Evolutionary conservation across 2,329 filamentous ascomycete genomes (phyloP).

Genomic region (Sporothrix brasiliensis): DNA sequence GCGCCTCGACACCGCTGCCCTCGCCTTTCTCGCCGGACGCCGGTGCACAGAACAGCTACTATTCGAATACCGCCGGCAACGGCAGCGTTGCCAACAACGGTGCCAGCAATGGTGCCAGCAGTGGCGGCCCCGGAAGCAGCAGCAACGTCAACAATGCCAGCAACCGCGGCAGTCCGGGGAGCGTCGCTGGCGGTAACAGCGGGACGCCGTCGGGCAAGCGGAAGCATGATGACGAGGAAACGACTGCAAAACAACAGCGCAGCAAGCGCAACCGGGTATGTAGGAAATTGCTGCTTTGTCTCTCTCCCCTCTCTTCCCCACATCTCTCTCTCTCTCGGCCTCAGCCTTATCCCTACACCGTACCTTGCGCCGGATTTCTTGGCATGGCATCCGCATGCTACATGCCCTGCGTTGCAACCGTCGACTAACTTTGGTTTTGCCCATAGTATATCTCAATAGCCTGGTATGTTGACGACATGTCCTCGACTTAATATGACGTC

Average conservation of each 20-base stretch:
- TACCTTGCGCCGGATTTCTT: background rate
- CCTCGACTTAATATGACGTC: background rate
- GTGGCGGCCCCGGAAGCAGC: conserved; percentile 25
- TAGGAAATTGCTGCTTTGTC: no score
- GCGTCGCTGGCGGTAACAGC: conserved; percentile 7
- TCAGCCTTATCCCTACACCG: background rate
- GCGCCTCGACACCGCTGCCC: conserved; percentile 26
- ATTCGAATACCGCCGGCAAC: background rate
- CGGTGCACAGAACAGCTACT: conserved; percentile 5
- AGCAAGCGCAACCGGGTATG: conserved; percentile 63
- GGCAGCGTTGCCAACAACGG: conserved; percentile 24
- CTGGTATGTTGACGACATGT: conserved; percentile 48
- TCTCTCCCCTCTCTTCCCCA: background rate
- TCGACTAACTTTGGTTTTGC: background rate
- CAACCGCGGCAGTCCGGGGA: background rate
- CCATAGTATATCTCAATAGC: conserved; percentile 63
- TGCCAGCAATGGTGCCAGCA: conserved; percentile 27
- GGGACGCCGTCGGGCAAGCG: conserved; percentile 39
- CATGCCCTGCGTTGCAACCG: background rate
- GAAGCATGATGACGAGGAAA: conserved; percentile 49
- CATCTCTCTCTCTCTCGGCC: background rate
- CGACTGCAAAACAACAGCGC: conserved; percentile 54
- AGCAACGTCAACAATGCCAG: background rate
- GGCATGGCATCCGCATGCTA: background rate
- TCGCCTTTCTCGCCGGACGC: conserved; percentile 31